Base-by-base conservation (phyloP, 176 grass and related monocot species). In the Phyllostachys edulis region DNA sequence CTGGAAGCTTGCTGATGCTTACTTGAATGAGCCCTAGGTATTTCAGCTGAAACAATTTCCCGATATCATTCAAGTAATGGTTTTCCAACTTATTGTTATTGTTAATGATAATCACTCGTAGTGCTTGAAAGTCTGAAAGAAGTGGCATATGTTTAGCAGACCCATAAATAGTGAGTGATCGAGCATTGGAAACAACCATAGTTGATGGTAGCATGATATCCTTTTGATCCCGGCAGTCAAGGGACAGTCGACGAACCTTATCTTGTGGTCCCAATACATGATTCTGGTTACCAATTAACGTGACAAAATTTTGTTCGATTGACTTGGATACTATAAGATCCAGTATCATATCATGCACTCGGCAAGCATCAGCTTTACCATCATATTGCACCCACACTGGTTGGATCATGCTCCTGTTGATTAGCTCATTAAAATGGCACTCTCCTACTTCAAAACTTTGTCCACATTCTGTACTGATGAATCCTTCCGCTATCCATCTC, bases 401-500 rank as follows among this genome's bases (percentile, higher is more conserved):
- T 27, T 47, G 17, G 41, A 80, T 61, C 63, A 80, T 63, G 63
- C 57, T 65, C 77, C 77, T 64, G 14, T 80, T 66, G 26, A 80
- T 80, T 18, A 80, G 63, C 24, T 80, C 51, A 63, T 80, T 80
- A 44, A 80, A 80, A 80, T 80, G 67, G 44, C 20, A 7, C 27
- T 80, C 77, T 29, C n/a, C 77, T 13, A 46, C 59, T 39, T 80
- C 77, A 26, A 66, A 40, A 32, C 49, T 64, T 27, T 64, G 6
- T 9, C 57, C 37, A 66, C 36, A 4, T 47, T 42, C 10, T 80
- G 23, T 9, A 42, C 5, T 61, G 21, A 80, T 65, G 63, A 80
- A 80, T 8, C 54, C 77, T 79, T 80, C 47, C 0, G 77, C 77
- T 12, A 80, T 80, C 77, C 77, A 80, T 80, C 54, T 80, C 27